Conservation (phyloP, 805 yeast genomes). For the Pichia membranifaciens region DNA sequence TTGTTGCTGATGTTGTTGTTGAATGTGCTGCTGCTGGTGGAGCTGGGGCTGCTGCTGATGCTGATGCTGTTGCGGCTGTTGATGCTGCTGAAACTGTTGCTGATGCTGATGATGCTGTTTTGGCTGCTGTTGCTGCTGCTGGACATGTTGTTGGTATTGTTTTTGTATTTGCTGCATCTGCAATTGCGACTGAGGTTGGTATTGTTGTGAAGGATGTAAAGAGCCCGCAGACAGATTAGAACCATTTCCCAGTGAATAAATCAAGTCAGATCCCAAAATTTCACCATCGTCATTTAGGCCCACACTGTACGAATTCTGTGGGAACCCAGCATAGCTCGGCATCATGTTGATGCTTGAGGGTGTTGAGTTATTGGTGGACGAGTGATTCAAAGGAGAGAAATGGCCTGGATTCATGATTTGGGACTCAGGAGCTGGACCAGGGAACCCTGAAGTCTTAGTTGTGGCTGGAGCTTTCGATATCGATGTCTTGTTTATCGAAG, state of each 20-base stretch:
- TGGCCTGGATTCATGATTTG: slow-evolving; percentile 7
- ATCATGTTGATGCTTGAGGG: slow-evolving; percentile 8
- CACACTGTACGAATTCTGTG: background rate
- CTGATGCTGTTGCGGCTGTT: background rate
- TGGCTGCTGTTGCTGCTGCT: slow-evolving; percentile 13
- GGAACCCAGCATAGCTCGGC: slow-evolving; percentile 3
- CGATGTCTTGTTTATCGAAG: slow-evolving; percentile 24
- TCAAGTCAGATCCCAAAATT: background rate
- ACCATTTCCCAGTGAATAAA: background rate
- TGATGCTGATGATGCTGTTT: slow-evolving; percentile 3
- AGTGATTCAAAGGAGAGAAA: slow-evolving; percentile 5
- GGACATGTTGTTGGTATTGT: slow-evolving; percentile 9
- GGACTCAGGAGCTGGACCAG: slow-evolving; percentile 4
- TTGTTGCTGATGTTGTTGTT: too few relatives aligned
- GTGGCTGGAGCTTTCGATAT: slow-evolving; percentile 31
- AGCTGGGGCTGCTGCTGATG: slow-evolving; percentile 1
- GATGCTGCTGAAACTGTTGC: background rate
- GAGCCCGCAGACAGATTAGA: background rate
- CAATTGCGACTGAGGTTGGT: slow-evolving; percentile 9
- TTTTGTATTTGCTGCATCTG: slow-evolving; percentile 15
- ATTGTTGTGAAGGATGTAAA: slow-evolving; percentile 6
- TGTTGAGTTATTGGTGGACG: slow-evolving; percentile 6
- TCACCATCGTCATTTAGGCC: background rate
- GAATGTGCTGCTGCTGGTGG: too few relatives aligned
- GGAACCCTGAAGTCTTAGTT: background rate